Conservation (phyloP, 2,329 filamentous ascomycete genomes). For the Sclerotinia trifoliorum region DNA sequence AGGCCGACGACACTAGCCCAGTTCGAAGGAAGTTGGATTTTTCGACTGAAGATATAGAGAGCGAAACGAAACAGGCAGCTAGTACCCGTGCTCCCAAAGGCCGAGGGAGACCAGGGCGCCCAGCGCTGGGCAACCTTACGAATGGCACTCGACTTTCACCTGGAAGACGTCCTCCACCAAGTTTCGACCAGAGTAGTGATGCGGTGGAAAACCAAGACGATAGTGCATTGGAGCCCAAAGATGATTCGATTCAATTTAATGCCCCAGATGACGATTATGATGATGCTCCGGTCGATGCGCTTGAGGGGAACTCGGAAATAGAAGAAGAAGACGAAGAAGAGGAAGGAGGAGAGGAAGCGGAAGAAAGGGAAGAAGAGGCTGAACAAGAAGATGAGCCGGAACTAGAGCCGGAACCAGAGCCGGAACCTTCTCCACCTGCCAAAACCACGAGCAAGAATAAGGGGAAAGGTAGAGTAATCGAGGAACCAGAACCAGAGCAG, state of each 20-base stretch:
- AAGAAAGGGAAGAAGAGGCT: conserved; percentile 17
- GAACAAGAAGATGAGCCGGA: conserved; percentile 28
- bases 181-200: conserved; percentile 37
- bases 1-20: conserved; percentile 30
- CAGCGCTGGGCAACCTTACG: conserved; percentile 26
- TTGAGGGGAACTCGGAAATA: conserved; percentile 28
- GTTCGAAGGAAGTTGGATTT: conserved; percentile 40
- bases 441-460: conserved; percentile 18
- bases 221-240: conserved; percentile 50
- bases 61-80: conserved; percentile 15
- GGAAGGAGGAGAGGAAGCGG: too few relatives aligned
- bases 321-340: conserved; percentile 24
- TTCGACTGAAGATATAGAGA: conserved; percentile 32
- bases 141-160: conserved; percentile 30
- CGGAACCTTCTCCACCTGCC: conserved; percentile 7
- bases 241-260: conserved; percentile 33
- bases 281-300: conserved; percentile 38
- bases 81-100: conserved; percentile 5
- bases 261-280: conserved; percentile 34
- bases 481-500: conserved; percentile 11
- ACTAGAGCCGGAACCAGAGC: conserved; percentile 29
- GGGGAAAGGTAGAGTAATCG: conserved; percentile 23
- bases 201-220: conserved; percentile 46
- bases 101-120: conserved; percentile 21
- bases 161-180: conserved; percentile 17